Evolutionary conservation across 2,329 filamentous ascomycete genomes (phyloP), one percentile per base, ranked within the genome.

Genomic region (Ramichloridium luteum): DNA sequence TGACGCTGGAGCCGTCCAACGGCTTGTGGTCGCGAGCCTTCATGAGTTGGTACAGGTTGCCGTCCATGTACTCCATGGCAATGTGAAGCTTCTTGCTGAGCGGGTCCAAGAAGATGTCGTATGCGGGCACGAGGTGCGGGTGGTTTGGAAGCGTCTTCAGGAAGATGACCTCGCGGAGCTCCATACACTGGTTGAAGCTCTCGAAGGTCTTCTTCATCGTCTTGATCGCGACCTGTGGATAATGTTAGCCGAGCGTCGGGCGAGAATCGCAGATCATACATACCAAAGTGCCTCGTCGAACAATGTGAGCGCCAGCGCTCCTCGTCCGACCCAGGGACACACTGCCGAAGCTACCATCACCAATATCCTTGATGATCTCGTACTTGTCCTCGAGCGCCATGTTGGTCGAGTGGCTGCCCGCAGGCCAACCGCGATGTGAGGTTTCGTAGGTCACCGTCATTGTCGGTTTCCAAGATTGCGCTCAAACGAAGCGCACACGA

Each of bases 191-290:
- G 11, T 73, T 65, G 53, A 94, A 85, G 2, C 83, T 93, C 48
- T 96, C 86, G 50, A 96, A 98, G 0, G 80, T 86, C 72, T 98
- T 98, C 70, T 98, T 98, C 90, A 98, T 98, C 4, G 90, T 96
- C 64, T 98, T 98, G 63, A 98, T 94, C 26, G 90, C 90, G 50
- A 98, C 81, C 90, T 96, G 37, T 23, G 22, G 20, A 48, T 48
- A 9, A 14, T 38, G 32, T 37, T 32, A 32, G 37, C 16, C 8
- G 25, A 27, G n/a, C n/a, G n/a, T n/a, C n/a, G n/a, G n/a, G n/a
- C n/a, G n/a, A n/a, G n/a, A n/a, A n/a, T n/a, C 15, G 13, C n/a
- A 17, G 16, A 37, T 35, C 28, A 30, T 42, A 67, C 77, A 68
- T 76, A 96, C 88, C 67, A 96, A 74, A 36, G 86, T 93, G 47